phyloP scores from a whole-genome alignment of 805 yeast species.

The Zygosaccharomyces rouxii region DNA sequence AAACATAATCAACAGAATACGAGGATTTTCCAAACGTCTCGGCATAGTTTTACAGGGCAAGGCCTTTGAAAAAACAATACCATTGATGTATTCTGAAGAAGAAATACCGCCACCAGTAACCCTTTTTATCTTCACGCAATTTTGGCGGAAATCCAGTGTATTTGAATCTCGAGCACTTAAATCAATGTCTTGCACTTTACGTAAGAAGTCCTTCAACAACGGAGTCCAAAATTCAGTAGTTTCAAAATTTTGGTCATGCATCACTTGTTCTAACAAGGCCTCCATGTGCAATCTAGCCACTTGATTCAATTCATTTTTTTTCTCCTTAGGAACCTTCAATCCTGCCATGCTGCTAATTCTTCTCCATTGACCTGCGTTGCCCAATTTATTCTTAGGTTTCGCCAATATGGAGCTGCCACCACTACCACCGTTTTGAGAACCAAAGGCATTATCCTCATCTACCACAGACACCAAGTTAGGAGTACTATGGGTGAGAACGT shows the following conservation, averaged over 20 bases:
- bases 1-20: conserved; percentile 77
- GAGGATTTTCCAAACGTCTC: conserved; percentile 55
- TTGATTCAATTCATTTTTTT: conserved; percentile 34
- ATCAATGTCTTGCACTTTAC: conserved; percentile 54
- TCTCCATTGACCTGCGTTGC: conserved; percentile 19
- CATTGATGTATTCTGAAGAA: conserved; percentile 63
- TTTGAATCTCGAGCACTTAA: conserved; percentile 61
- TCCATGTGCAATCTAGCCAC: conserved; percentile 43
- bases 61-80: conserved; percentile 78
- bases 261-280: conserved; percentile 52
- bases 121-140: conserved; percentile 77
- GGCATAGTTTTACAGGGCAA: conserved; percentile 81
- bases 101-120: conserved; percentile 68
- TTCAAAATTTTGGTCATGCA: conserved; percentile 53
- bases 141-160: conserved; percentile 75
- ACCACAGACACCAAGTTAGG: conserved; percentile 32
- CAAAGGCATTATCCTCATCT: conserved; percentile 17
- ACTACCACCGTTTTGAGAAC: conserved; percentile 10
- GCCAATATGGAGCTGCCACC: background rate
- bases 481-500: conserved; percentile 30
- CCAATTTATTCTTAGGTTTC: conserved; percentile 8
- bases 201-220: conserved; percentile 47
- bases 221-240: conserved; percentile 55
- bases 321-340: conserved; percentile 13
- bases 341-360: conserved; percentile 23